Base-by-base conservation (phyloP, 257 asterid species). In the Linderniella brevidens region DNA sequence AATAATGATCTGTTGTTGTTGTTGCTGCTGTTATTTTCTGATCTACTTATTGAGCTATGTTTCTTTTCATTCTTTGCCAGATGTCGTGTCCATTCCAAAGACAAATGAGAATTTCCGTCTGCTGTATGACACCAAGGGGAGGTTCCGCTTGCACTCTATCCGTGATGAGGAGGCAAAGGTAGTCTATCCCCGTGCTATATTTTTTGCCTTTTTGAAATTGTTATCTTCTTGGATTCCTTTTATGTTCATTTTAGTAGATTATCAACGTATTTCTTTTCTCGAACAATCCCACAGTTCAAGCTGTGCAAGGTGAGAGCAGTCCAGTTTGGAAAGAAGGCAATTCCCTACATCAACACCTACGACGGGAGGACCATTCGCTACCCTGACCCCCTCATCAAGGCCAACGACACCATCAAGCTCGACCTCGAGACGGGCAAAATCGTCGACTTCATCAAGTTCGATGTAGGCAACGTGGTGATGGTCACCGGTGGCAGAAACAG, bases 131-230 rank as follows among this genome's bases (percentile, higher is more conserved):
- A 62, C 73, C 69, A 67, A 67, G 66, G 73, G 73, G 5, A 55
- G 73, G n/a, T 67, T 67, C 69, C 37, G 73, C 48, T 57, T 67
- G 35, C 73, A 67, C 54, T 58, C 58, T 3, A 47, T 72, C 53
- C 53, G 79, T 14, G 79, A 72, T 37, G 79, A 72, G 47, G 79
- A 72, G 37, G 61, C 79, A 13, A 72, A 72, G 79, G 79, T 72
- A 25, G n/a, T n/a, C n/a, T n/a, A n/a, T n/a, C 32, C 32, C 6
- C 32, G 6, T 2, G 32, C 32, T 25, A 3, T 25, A 25, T 25
- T 6, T 6, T 25, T 25, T 2, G 32, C 6, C 32, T 25, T 25
- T n/a, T 25, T 2, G 32, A 25, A 25, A 6, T 25, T 25, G 32
- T 2, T n/a, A n/a, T n/a, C n/a, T 25, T 25, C 32, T 25, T 25